These are phyloP conservation scores for Aspergillus ellipticus DNA, from an alignment of 495 filamentous ascomycete species.

Conservation along the genomic window DNA sequence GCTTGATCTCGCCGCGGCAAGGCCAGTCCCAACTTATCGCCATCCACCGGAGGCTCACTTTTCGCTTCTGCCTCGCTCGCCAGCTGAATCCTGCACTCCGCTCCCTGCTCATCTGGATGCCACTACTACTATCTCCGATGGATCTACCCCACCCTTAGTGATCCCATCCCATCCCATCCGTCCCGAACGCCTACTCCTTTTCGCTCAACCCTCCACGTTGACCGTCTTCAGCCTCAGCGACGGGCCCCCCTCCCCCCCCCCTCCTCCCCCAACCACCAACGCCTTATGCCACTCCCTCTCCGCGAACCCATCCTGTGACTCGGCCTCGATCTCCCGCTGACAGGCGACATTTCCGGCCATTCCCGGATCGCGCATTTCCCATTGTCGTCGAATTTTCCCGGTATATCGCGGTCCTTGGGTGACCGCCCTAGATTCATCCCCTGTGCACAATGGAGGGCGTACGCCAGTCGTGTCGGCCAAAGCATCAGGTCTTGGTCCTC, in stretches of 20 bases:
- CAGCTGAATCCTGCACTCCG: constrained; percentile 4
- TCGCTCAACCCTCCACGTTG: constrained; percentile 5
- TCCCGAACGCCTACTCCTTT: constrained; percentile 6
- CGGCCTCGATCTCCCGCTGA: neutral
- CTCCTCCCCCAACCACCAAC: too few species aligned
- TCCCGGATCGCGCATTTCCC: neutral
- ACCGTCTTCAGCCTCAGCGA: neutral
- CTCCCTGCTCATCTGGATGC: constrained; percentile 4
- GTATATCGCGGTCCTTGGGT: neutral
- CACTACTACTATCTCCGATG: constrained; percentile 11
- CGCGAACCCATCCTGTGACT: neutral
- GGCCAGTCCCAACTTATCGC: neutral
- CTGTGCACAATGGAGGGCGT: constrained; percentile 53
- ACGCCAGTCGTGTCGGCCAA: constrained; percentile 69
- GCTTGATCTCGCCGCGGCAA: constrained; percentile 1
- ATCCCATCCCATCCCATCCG: constrained; percentile 6
- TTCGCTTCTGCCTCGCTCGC: constrained; percentile 3
- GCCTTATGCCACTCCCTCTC: too few species aligned
- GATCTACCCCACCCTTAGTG: constrained; percentile 15
- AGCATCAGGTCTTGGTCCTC: constrained; percentile 87
- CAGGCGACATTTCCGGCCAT: neutral
- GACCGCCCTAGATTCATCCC: neutral
- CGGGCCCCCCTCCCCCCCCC: neutral
- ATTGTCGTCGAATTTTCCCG: neutral
- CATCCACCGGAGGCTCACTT: neutral